A percentile compares a stretch with the other conserved stretches of the same genome.
Evolutionary conservation across 306 rosid genomes (phyloP).

Genomic region (Malus sieversii): DNA sequence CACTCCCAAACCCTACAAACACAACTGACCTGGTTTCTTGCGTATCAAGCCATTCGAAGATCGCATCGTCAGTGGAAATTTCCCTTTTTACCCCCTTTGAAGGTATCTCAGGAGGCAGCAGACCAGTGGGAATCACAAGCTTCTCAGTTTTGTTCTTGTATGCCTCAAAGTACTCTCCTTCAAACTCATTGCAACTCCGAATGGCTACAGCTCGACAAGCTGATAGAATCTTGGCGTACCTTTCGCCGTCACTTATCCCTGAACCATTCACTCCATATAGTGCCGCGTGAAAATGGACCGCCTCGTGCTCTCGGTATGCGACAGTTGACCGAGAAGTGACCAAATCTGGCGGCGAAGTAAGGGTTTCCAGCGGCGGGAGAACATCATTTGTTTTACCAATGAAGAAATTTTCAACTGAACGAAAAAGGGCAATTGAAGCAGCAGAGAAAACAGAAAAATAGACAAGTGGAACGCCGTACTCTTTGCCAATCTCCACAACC

Average conservation of each 20-base stretch:
- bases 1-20: slow-evolving; percentile 42
- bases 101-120: slow-evolving; percentile 24
- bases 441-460: background rate
- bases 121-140: slow-evolving; percentile 32
- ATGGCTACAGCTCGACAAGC: background rate
- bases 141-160: background rate
- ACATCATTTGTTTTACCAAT: background rate
- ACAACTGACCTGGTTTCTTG: slow-evolving; percentile 26
- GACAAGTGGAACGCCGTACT: background rate
- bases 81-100: background rate
- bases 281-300: background rate
- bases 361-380: background rate
- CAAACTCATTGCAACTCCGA: background rate
- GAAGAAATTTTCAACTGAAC: background rate
- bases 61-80: background rate
- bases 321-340: background rate
- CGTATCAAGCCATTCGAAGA: slow-evolving; percentile 31
- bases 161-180: slow-evolving; percentile 18
- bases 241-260: background rate
- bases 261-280: background rate
- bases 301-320: background rate
- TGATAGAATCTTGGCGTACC: background rate
- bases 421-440: background rate
- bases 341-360: background rate
- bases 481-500: slow-evolving; percentile 1